phyloP scores from a whole-genome alignment of 1,284 basidiomycete genomes.

The Cutaneotrichosporon sp. region DNA sequence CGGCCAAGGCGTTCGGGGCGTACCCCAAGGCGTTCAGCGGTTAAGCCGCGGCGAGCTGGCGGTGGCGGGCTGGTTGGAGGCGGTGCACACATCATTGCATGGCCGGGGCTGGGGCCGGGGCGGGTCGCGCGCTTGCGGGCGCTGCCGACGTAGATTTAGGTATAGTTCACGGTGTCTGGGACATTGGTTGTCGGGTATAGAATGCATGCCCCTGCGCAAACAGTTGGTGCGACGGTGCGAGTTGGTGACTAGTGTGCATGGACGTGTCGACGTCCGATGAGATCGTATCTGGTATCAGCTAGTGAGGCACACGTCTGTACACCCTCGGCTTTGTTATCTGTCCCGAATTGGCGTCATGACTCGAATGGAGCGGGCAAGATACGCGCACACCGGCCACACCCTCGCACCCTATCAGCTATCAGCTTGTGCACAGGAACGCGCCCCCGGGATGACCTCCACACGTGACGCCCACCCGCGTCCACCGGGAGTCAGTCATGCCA shows the following conservation, averaged over 20 bases:
- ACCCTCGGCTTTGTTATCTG: too few relatives aligned
- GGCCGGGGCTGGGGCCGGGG: neutral
- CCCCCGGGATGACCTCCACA: neutral
- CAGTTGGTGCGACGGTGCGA: too few relatives aligned
- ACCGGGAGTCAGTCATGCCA: too few relatives aligned
- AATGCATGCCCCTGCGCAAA: conserved; percentile 7
- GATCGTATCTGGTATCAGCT: neutral
- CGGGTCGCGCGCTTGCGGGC: neutral
- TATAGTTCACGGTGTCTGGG: conserved; percentile 6
- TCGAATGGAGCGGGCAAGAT: too few relatives aligned
- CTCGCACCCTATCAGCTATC: too few relatives aligned
- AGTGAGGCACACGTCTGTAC: too few relatives aligned
- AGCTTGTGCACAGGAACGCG: too few relatives aligned
- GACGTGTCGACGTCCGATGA: neutral
- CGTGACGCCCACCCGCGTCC: neutral
- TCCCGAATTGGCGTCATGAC: too few relatives aligned
- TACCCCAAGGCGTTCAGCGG: neutral
- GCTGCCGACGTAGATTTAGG: neutral
- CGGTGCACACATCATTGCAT: conserved; percentile 1
- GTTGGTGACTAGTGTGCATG: too few relatives aligned
- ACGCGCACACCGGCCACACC: too few relatives aligned
- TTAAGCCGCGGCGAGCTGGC: neutral
- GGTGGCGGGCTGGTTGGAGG: neutral
- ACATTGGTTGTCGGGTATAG: conserved; percentile 11
- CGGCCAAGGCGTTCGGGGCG: conserved; percentile 32